phyloP scores from a whole-genome alignment of 805 yeast genomes.

The Ogataea paraovalis region DNA sequence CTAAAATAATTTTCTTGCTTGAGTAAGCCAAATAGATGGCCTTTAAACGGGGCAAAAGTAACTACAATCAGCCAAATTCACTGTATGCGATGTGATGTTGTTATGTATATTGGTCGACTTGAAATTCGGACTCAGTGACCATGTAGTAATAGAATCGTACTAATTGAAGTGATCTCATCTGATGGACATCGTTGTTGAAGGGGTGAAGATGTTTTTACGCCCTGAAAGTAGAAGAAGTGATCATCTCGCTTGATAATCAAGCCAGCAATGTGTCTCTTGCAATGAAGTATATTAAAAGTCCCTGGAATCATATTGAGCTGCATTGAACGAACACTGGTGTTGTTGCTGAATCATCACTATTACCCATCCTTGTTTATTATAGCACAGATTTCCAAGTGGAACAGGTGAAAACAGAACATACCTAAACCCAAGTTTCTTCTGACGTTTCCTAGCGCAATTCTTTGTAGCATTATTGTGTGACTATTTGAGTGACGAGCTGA shows the following conservation, averaged over 20 bases:
- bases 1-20: neutral
- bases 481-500: neutral
- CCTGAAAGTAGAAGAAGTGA: too few relatives aligned
- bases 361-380: neutral
- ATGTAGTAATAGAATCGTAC: neutral
- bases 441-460: constrained; percentile 28
- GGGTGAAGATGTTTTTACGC: too few relatives aligned
- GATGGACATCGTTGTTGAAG: too few relatives aligned
- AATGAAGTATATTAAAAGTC: too few relatives aligned
- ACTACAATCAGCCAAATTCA: neutral
- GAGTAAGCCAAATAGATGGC: neutral
- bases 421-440: constrained; percentile 27
- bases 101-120: too few relatives aligned
- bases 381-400: neutral
- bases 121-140: neutral
- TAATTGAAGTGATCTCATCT: too few relatives aligned
- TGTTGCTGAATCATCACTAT: neutral
- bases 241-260: too few relatives aligned
- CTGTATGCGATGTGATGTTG: too few relatives aligned
- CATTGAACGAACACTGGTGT: too few relatives aligned
- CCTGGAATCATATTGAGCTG: too few relatives aligned
- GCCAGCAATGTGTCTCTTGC: too few relatives aligned
- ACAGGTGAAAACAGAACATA: constrained; percentile 13
- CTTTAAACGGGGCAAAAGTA: too few relatives aligned
- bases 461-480: constrained; percentile 25